Base-by-base conservation (phyloP, 805 yeast species). In the Cyberlindnera mrakii region DNA sequence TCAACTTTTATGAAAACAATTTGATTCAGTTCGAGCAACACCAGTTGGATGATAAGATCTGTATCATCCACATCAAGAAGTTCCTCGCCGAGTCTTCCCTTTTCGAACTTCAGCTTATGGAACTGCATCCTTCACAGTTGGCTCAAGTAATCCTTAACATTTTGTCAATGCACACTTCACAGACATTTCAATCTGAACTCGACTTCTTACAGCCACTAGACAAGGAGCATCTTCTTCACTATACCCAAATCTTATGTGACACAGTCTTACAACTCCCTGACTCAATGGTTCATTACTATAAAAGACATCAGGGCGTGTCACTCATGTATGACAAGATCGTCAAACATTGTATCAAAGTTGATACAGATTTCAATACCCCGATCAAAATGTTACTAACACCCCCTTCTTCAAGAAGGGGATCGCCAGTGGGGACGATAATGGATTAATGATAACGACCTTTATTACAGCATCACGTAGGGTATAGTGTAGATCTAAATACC, bases 51-150 rank as follows among this genome's bases (percentile, higher is more conserved):
- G 45, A 25, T 45, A 65, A 64, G 45, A 54, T 64, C 29, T 64
- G 73, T 49, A 55, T 72, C 39, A 70, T 74, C 49, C 64, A 67
- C 47, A 55, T 75, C 45, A 78, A 78, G 52, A 72, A 71, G 45
- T 77, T 71, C 48, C 54, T 77, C 33, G 61, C 71, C 37, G 79
- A 78, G 52, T 54, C 71, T 16, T 62, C 78, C 4, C 60, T 75
- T 27, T 76, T 75, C 59, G 72, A 72, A 46, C 58, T 62, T 34
- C 74, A 69, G 31, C 62, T 77, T 44, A 60, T 72, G 30, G 71
- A 68, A 45, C 51, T 60, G 5, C 65, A 59, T 35, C 65, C 65
- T 13, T 56, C 58, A 14, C 54, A 53, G 32, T 41, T 60, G 23
- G 23, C 62, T 5, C 49, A 48, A 18, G 43, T 55, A 27, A 54